Conservation (phyloP, 1,139 yeast species). For the Pneumocystis oryctolagi region DNA sequence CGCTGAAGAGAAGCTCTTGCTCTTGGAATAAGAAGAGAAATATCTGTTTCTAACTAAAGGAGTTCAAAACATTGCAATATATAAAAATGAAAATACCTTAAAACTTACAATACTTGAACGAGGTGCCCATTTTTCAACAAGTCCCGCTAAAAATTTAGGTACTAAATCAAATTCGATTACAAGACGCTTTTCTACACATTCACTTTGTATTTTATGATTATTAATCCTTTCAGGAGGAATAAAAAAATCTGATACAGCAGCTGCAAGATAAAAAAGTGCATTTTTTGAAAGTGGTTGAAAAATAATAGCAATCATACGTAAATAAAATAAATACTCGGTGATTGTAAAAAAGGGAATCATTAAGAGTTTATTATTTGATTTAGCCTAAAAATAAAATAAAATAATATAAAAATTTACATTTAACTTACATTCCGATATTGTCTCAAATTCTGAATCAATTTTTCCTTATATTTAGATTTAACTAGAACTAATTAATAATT, state of each 20-base stretch:
- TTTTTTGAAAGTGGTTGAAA: conserved; percentile 35
- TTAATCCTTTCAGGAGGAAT: conserved; percentile 75
- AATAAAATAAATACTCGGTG: conserved; percentile 77
- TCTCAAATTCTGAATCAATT: conserved; percentile 49
- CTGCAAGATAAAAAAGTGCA: conserved; percentile 77
- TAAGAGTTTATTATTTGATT: conserved; percentile 44
- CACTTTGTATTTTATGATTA: conserved; percentile 72
- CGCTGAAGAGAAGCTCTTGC: conserved; percentile 64
- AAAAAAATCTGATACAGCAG: conserved; percentile 94
- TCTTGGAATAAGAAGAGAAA: conserved; percentile 50
- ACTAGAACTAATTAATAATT: conserved; percentile 22
- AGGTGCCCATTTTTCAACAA: conserved; percentile 92
- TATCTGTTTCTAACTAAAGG: conserved; percentile 61
- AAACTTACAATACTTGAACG: conserved; percentile 82
- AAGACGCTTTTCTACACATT: conserved; percentile 55
- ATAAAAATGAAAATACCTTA: conserved; percentile 27
- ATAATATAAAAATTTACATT: neutral
- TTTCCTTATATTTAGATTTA: conserved; percentile 43
- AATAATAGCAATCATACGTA: conserved; percentile 49
- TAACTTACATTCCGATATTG: conserved; percentile 34
- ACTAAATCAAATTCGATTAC: conserved; percentile 85
- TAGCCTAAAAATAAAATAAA: conserved; percentile 27
- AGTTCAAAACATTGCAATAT: neutral
- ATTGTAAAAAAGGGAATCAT: conserved; percentile 86
- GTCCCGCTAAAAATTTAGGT: conserved; percentile 75